These are phyloP conservation scores for Alternaria tenuissima DNA, from an alignment of 2,329 filamentous ascomycete species.

Conservation along the genomic window DNA sequence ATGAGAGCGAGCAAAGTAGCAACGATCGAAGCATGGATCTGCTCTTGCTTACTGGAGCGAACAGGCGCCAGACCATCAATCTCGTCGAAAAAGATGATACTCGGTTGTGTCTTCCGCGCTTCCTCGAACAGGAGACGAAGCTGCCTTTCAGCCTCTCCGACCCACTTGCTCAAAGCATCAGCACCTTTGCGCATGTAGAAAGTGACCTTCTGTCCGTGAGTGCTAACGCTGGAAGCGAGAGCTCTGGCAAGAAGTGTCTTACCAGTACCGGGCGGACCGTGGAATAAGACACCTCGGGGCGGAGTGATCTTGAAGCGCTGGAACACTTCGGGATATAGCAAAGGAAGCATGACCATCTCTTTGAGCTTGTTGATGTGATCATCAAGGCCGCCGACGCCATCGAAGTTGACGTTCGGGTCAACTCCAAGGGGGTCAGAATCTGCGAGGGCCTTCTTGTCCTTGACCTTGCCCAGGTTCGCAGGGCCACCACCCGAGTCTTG, in stretches of 20 bases:
- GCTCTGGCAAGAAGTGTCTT: constrained; percentile 96
- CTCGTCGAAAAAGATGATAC: constrained; percentile 99
- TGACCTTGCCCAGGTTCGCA: constrained; percentile 90
- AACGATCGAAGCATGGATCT: constrained; percentile 94
- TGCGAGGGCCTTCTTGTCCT: constrained; percentile 88
- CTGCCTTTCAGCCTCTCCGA: constrained; percentile 96
- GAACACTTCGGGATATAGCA: constrained; percentile 96
- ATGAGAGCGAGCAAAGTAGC: constrained; percentile 61
- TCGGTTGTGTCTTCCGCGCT: constrained; percentile 92
- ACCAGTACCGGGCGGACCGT: constrained; percentile 95
- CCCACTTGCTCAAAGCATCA: constrained; percentile 98
- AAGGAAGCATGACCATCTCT: constrained; percentile 95
- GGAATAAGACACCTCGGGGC: constrained; percentile 92
- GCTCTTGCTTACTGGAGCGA: constrained; percentile 96
- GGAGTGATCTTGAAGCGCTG: constrained; percentile 90
- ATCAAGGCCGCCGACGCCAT: constrained; percentile 89
- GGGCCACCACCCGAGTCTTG: constrained; percentile 68
- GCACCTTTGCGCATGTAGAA: constrained; percentile 99
- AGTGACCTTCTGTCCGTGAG: constrained; percentile 90
- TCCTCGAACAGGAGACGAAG: constrained; percentile 94
- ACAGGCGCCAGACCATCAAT: constrained; percentile 97
- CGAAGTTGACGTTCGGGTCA: constrained; percentile 91
- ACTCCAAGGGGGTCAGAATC: constrained; percentile 96
- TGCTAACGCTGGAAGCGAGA: constrained; percentile 87
- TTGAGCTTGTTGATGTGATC: constrained; percentile 97